A percentile compares a stretch with the other conserved stretches of the same genome.
phyloP scores from a whole-genome alignment of 148 eudicot species.

The Chenopodium quinoa region DNA sequence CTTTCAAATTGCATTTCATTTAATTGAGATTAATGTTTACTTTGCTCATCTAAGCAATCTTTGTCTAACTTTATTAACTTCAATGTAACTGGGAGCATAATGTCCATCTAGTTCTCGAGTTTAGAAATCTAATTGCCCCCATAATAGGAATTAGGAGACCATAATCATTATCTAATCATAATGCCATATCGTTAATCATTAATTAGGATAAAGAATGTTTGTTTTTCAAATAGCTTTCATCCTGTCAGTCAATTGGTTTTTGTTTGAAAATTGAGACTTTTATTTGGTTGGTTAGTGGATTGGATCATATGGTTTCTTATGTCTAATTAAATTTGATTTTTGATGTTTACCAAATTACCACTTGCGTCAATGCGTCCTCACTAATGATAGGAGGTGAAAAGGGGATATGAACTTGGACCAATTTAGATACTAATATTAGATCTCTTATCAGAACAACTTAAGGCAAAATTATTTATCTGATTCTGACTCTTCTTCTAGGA shows the following conservation, averaged over 20 bases:
- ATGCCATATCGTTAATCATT: not conserved
- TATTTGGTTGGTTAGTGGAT: not conserved
- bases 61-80: no score
- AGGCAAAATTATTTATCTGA: not conserved
- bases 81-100: not conserved
- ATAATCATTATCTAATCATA: not conserved
- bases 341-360: not conserved
- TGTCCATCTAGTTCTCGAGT: no score
- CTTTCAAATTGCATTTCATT: constrained; percentile 15
- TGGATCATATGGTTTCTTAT: not conserved
- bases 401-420: constrained; percentile 4
- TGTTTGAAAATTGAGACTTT: not conserved
- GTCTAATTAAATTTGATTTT: not conserved
- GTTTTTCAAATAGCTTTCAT: not conserved
- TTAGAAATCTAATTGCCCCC: not conserved
- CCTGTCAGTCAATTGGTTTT: not conserved
- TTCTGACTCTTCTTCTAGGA: constrained; percentile 9
- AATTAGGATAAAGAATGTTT: not conserved
- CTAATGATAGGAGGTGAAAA: not conserved
- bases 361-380: not conserved
- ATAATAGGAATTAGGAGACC: constrained; percentile 1
- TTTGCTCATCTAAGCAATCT: not conserved
- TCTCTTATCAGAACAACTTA: constrained; percentile 8
- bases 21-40: not conserved
- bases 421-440: not conserved